A percentile compares a stretch with the other conserved stretches of the same genome.
These are phyloP conservation scores for Santalum album DNA, from an alignment of 164 flowering plant genomes.

Conservation along the genomic window DNA sequence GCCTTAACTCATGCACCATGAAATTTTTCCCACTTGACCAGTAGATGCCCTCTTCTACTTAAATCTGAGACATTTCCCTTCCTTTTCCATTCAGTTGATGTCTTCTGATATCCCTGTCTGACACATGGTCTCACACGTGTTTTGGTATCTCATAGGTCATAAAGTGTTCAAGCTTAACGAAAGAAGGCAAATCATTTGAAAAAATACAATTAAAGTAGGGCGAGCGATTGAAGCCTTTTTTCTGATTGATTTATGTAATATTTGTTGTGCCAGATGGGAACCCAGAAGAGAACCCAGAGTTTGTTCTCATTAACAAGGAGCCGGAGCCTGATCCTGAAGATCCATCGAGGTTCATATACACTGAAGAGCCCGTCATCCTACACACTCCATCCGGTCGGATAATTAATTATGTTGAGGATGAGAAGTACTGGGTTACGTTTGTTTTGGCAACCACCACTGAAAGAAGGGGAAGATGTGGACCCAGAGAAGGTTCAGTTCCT, in stretches of 20 bases:
- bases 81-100: not conserved
- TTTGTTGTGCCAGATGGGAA: slow-evolving; percentile 33
- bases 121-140: no score
- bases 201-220: no score
- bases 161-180: no score
- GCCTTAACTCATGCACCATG: no score
- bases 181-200: no score
- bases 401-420: slow-evolving; percentile 76
- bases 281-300: slow-evolving; percentile 71
- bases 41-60: not conserved
- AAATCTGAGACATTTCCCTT: no score
- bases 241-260: slow-evolving; percentile 3
- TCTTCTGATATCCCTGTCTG: no score
- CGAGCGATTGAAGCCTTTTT: not conserved
- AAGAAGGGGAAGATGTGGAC: slow-evolving; percentile 65
- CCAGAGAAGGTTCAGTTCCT: slow-evolving; percentile 60
- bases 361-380: slow-evolving; percentile 76
- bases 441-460: slow-evolving; percentile 76
- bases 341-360: slow-evolving; percentile 52
- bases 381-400: slow-evolving; percentile 64
- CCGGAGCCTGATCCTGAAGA: slow-evolving; percentile 79
- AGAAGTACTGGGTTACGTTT: slow-evolving; percentile 69
- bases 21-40: no score
- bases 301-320: slow-evolving; percentile 66
- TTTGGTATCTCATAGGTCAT: no score